Evolutionary conservation across 768 basidiomycete species (phyloP).

Genomic region (Rhizopogon vulgaris): DNA sequence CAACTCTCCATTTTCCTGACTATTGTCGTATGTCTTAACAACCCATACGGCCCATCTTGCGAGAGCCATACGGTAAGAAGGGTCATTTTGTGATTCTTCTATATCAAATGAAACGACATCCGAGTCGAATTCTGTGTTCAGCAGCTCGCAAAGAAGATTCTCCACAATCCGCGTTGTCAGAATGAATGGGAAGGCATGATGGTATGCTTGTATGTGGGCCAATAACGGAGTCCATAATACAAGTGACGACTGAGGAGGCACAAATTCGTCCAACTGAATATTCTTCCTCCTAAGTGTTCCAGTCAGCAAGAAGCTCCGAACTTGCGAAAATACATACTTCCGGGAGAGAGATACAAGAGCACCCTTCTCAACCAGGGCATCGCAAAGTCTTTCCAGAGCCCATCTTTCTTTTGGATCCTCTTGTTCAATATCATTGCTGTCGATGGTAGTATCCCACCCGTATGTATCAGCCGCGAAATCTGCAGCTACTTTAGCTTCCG

Average conservation of each 20-base stretch:
- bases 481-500: constrained; percentile 63
- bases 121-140: constrained; percentile 7
- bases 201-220: constrained; percentile 46
- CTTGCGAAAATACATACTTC: constrained; percentile 46
- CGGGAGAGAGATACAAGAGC: constrained; percentile 77
- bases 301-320: constrained; percentile 3
- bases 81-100: constrained; percentile 23
- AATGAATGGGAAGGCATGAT: constrained; percentile 45
- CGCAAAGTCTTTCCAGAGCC: constrained; percentile 64
- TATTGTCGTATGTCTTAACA: constrained; percentile 33
- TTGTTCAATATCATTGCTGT: constrained; percentile 24
- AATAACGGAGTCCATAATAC: constrained; percentile 65
- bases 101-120: constrained; percentile 14
- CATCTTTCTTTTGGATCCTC: constrained; percentile 54
- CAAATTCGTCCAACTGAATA: constrained; percentile 34
- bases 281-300: constrained; percentile 45
- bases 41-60: constrained; percentile 70
- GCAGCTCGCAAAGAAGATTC: constrained; percentile 21
- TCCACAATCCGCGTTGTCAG: constrained; percentile 43
- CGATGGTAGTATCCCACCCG: constrained; percentile 36
- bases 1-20: constrained; percentile 24
- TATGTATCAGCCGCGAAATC: constrained; percentile 39
- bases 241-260: constrained; percentile 47
- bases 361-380: constrained; percentile 63
- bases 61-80: constrained; percentile 51